These are phyloP conservation scores for Angomonas deanei DNA, from an alignment of 208 protist genomes.

Conservation along the genomic window DNA sequence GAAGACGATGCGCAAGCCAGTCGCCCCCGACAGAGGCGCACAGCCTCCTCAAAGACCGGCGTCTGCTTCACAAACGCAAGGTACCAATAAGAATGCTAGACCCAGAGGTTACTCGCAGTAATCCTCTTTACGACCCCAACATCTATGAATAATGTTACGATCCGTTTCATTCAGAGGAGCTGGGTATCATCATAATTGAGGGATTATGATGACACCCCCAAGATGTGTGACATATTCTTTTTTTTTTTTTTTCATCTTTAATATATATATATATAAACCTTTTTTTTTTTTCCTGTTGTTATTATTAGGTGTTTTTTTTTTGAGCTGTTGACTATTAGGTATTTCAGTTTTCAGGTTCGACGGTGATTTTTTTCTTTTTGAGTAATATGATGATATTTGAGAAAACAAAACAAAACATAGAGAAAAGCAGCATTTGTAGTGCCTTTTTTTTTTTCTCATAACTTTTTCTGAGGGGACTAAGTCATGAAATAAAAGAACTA, in stretches of 20 bases:
- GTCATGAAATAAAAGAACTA: background rate
- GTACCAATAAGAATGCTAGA: slow-evolving; percentile 5
- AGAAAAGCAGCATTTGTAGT: background rate
- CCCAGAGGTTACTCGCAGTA: slow-evolving; percentile 28
- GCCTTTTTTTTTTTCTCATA: slow-evolving; percentile 5
- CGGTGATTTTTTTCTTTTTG: no score
- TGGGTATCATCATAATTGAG: background rate
- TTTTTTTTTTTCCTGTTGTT: no score
- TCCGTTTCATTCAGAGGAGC: background rate
- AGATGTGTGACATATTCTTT: no score
- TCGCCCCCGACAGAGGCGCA: slow-evolving; percentile 12
- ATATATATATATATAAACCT: background rate
- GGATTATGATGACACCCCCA: no score
- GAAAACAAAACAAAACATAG: no score
- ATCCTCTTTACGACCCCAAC: background rate
- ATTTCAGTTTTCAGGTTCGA: no score
- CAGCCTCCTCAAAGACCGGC: slow-evolving; percentile 15
- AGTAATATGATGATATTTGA: slow-evolving; percentile 10
- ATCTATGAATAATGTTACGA: background rate
- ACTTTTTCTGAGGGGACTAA: slow-evolving; percentile 4
- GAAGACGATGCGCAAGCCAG: slow-evolving; percentile 9
- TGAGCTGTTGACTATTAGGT: no score
- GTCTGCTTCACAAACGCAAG: slow-evolving; percentile 14
- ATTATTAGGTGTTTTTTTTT: no score
- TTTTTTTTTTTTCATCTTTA: background rate